Evolutionary conservation across 495 filamentous ascomycete genomes (phyloP).

Genomic region (Neurospora sp.): DNA sequence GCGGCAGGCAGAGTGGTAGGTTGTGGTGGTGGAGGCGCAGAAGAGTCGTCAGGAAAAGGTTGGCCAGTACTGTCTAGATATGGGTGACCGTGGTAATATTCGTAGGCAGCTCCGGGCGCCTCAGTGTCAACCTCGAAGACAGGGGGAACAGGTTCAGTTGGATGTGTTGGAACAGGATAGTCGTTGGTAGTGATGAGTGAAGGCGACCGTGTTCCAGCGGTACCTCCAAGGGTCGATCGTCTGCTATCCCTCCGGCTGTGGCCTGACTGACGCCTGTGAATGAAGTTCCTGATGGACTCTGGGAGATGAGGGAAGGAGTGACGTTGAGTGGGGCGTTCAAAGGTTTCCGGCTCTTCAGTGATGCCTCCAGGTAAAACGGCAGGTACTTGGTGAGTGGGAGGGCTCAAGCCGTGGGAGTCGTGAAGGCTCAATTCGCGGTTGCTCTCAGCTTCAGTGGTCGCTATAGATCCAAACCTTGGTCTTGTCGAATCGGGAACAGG

Average conservation of each 20-base stretch:
- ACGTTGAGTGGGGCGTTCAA: constrained; percentile 11
- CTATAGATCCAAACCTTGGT: constrained; percentile 7
- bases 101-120: constrained; percentile 18
- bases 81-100: constrained; percentile 22
- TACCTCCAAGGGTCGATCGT: constrained; percentile 13
- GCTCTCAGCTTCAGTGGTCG: constrained; percentile 15
- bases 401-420: constrained; percentile 15
- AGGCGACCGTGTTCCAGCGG: constrained; percentile 17
- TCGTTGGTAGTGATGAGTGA: constrained; percentile 11
- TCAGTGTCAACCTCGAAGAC: constrained; percentile 18
- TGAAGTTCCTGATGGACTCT: constrained; percentile 16
- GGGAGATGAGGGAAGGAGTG: constrained; percentile 11
- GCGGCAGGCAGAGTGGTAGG: constrained; percentile 4
- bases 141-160: constrained; percentile 5
- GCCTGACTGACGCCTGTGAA: constrained; percentile 11
- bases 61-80: constrained; percentile 2
- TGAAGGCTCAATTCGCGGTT: constrained; percentile 17
- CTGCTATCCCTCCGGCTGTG: constrained; percentile 19
- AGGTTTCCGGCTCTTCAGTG: constrained; percentile 21
- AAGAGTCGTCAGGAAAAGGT: not conserved
- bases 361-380: constrained; percentile 17
- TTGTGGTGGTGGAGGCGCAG: not conserved
- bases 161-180: not conserved
- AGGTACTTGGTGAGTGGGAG: constrained; percentile 18
- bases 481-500: not conserved